Evolutionary conservation across 345 rosid species (phyloP).

Genomic region (Boechera divaricarpa): DNA sequence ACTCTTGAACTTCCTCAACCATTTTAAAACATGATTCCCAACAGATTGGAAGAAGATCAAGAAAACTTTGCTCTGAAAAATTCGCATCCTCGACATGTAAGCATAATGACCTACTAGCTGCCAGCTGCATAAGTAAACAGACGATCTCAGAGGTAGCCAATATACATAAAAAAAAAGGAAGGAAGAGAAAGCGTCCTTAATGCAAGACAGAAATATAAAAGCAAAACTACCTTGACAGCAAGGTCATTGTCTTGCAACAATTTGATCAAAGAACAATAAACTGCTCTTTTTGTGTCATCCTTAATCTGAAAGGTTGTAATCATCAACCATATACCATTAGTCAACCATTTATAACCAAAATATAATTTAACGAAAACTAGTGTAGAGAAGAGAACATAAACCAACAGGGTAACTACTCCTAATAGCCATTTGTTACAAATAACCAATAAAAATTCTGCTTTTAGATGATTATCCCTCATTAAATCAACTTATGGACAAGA

Average conservation of each 20-base stretch:
- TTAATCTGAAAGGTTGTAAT: slow-evolving; percentile 67
- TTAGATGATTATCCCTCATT: slow-evolving; percentile 23
- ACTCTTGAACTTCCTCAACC: slow-evolving; percentile 95
- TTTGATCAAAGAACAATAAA: slow-evolving; percentile 88
- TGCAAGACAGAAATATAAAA: slow-evolving; percentile 16
- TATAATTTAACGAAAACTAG: neutral
- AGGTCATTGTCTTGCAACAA: slow-evolving; percentile 83
- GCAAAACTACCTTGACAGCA: slow-evolving; percentile 76
- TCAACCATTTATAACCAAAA: neutral
- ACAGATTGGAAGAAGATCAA: slow-evolving; percentile 89
- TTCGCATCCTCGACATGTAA: slow-evolving; percentile 93
- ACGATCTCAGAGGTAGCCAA: slow-evolving; percentile 46
- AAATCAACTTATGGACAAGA: slow-evolving; percentile 23
- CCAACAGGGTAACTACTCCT: slow-evolving; percentile 7
- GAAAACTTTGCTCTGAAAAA: slow-evolving; percentile 72
- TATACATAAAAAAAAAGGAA: neutral
- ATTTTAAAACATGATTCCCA: slow-evolving; percentile 90
- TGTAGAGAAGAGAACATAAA: slow-evolving; percentile 2
- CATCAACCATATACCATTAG: slow-evolving; percentile 38
- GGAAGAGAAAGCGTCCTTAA: neutral
- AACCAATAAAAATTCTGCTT: neutral
- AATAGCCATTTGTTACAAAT: neutral
- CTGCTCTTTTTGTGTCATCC: slow-evolving; percentile 86
- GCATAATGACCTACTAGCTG: slow-evolving; percentile 96
- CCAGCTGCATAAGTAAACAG: slow-evolving; percentile 67